Percentiles rank a stretch among this genome's conserved stretches.
These are phyloP conservation scores for Physcomitrellopsis africana DNA, from an alignment of 225 moss, liverwort and hornwort species.

Conservation along the genomic window DNA sequence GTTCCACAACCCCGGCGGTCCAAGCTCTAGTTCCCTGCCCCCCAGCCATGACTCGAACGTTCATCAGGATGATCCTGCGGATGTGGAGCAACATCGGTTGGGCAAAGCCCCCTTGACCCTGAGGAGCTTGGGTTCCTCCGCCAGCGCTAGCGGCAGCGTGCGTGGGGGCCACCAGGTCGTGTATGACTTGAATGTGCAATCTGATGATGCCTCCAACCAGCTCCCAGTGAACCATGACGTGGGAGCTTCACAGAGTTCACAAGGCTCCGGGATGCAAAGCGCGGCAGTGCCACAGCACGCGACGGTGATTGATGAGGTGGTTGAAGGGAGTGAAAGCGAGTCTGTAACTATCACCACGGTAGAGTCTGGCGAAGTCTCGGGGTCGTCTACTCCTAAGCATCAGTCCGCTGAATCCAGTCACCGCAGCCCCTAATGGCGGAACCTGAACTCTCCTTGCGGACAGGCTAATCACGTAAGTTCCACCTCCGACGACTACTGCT, in stretches of 20 bases:
- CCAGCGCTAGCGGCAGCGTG: too few relatives aligned
- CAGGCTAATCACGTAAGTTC: background rate
- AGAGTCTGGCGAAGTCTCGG: background rate
- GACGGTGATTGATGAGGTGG: background rate
- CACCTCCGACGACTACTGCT: background rate
- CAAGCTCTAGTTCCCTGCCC: too few relatives aligned
- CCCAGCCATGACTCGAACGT: too few relatives aligned
- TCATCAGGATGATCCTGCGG: too few relatives aligned
- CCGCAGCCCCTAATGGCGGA: background rate
- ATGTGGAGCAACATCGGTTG: too few relatives aligned
- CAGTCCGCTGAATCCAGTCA: slow-evolving; percentile 10
- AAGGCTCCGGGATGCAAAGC: background rate
- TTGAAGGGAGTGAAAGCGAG: background rate
- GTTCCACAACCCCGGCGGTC: too few relatives aligned
- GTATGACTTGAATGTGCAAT: too few relatives aligned
- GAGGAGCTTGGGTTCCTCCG: too few relatives aligned
- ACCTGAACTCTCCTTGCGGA: background rate
- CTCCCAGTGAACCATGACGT: background rate
- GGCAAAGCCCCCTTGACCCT: too few relatives aligned
- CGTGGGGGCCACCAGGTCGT: too few relatives aligned
- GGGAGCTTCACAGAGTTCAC: background rate
- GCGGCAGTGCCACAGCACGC: background rate
- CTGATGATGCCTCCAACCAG: too few relatives aligned
- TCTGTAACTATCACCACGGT: background rate
- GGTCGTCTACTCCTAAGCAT: background rate